These are phyloP conservation scores for Microbotryum intermedium DNA, from an alignment of 1,284 basidiomycete species.

Conservation along the genomic window DNA sequence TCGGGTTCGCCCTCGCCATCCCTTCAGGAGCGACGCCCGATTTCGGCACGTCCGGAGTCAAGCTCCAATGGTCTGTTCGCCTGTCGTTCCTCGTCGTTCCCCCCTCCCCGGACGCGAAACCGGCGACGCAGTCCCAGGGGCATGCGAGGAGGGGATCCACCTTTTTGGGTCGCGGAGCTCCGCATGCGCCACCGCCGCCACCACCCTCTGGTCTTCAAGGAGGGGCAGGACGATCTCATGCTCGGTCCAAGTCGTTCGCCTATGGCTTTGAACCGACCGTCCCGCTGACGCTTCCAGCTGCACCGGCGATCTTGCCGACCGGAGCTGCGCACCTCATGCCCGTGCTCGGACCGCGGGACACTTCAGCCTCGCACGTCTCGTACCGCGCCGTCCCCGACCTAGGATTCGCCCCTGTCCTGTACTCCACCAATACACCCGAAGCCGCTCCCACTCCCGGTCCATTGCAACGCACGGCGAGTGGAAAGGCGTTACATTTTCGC, in stretches of 20 bases:
- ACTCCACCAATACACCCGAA: slow-evolving; percentile 17
- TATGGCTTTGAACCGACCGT: slow-evolving; percentile 32
- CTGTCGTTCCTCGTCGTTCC: slow-evolving; percentile 70
- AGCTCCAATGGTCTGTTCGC: slow-evolving; percentile 75
- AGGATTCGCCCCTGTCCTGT: slow-evolving; percentile 32
- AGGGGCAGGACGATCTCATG: slow-evolving; percentile 16
- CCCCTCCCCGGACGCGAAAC: slow-evolving; percentile 40
- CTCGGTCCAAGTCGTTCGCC: slow-evolving; percentile 31
- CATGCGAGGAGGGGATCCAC: slow-evolving; percentile 40
- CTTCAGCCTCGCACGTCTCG: slow-evolving; percentile 18
- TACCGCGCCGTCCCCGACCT: slow-evolving; percentile 36
- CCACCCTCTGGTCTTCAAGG: slow-evolving; percentile 39
- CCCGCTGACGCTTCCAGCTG: slow-evolving; percentile 23
- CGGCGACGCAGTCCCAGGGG: slow-evolving; percentile 54
- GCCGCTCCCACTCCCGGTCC: slow-evolving; percentile 20
- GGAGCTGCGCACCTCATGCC: slow-evolving; percentile 34
- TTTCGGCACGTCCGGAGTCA: slow-evolving; percentile 56
- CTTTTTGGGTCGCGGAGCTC: neutral
- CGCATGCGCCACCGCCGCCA: slow-evolving; percentile 52
- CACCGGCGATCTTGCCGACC: slow-evolving; percentile 27
- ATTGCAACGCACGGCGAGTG: slow-evolving; percentile 23
- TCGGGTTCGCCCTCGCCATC: slow-evolving; percentile 77
- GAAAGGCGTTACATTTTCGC: slow-evolving; percentile 2
- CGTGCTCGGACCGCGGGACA: slow-evolving; percentile 12
- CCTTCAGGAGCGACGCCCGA: slow-evolving; percentile 78